Base-by-base conservation (phyloP, 2,329 filamentous ascomycete species). In the Exophiala bonariae region DNA sequence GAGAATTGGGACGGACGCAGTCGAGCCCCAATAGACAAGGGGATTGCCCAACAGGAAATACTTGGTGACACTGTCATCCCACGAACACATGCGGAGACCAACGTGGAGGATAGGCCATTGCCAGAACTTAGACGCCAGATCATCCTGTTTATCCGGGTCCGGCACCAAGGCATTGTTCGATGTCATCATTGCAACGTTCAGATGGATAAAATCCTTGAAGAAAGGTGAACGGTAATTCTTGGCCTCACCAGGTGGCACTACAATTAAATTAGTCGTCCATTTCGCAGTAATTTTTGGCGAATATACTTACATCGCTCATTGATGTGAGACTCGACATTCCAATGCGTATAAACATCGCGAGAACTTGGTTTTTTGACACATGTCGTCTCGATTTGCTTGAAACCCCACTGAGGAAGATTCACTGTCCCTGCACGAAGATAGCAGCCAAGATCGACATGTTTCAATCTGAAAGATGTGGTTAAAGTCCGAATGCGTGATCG, bases 101-200 rank as follows among this genome's bases (percentile, higher is more conserved):
- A 97, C 93, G 62, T 97, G 78, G 32, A 99, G 82, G 55, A 99
- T 82, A 16, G 93, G 93, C 93, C 93, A 99, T 72, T 99, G 91
- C 93, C 93, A 99, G 77, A 91, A 96, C 58, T 90, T 79, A 11
- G 93, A 99, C 23, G 93, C 93, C 38, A 99, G 82, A 63, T 99
- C 93, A 63, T 99, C 93, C 69, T 99, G 93, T 80, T 99, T 99
- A 69, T 99, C 93, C 3, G 93, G 92, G 63, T 99, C 93, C 3
- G 93, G 93, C 16, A 99, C 89, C 36, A 99, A 82, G 18, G 93
- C 93, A 65, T 99, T 99, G 79, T 99, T 99, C 31, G 93, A 97
- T 3, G 93, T 99, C 92, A 97, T 96, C 93, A 99, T 99, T 54
- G 93, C 93, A 53, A 99, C 93, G 66, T 99, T 99, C 52, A 97